Percentiles rank a stretch among this genome's conserved stretches.
These are phyloP conservation scores for Thraustochytrium striatum DNA, from an alignment of 352 stramenopile genomes.

Conservation along the genomic window DNA sequence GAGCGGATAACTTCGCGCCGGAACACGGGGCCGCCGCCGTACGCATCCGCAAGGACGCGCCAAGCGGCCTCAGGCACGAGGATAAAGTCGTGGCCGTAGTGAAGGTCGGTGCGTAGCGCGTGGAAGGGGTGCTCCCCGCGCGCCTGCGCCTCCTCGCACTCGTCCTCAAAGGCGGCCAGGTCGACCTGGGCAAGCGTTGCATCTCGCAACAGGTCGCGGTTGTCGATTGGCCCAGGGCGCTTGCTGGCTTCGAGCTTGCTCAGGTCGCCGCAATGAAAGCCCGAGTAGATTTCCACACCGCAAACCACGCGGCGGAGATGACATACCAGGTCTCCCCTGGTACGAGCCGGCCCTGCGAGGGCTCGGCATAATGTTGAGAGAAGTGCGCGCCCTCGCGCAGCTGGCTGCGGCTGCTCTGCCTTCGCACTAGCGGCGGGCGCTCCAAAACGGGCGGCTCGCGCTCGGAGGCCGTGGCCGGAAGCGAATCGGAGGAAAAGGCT, in stretches of 20 bases:
- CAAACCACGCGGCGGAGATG: slow-evolving; percentile 15
- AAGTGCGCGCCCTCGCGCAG: background rate
- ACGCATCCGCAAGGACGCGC: background rate
- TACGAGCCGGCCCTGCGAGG: background rate
- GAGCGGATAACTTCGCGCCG: background rate
- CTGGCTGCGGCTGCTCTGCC: slow-evolving; percentile 1
- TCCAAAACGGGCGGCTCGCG: background rate
- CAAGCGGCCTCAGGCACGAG: slow-evolving; percentile 1
- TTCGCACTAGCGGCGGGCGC: background rate
- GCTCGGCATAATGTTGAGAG: background rate
- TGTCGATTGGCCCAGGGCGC: slow-evolving; percentile 29
- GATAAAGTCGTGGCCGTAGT: slow-evolving; percentile 16
- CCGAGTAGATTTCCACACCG: slow-evolving; percentile 3
- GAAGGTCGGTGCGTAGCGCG: background rate
- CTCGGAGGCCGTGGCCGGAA: background rate
- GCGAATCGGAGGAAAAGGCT: too few relatives aligned
- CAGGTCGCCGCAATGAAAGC: background rate
- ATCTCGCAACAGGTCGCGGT: background rate
- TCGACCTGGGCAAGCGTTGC: background rate
- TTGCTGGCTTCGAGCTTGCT: background rate
- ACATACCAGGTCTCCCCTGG: slow-evolving; percentile 20
- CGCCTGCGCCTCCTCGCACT: background rate
- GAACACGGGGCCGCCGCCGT: slow-evolving; percentile 19
- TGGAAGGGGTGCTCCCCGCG: background rate
- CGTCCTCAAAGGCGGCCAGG: background rate